Evolutionary conservation across 345 rosid species (phyloP).

Genomic region (Arabis hirsuta): DNA sequence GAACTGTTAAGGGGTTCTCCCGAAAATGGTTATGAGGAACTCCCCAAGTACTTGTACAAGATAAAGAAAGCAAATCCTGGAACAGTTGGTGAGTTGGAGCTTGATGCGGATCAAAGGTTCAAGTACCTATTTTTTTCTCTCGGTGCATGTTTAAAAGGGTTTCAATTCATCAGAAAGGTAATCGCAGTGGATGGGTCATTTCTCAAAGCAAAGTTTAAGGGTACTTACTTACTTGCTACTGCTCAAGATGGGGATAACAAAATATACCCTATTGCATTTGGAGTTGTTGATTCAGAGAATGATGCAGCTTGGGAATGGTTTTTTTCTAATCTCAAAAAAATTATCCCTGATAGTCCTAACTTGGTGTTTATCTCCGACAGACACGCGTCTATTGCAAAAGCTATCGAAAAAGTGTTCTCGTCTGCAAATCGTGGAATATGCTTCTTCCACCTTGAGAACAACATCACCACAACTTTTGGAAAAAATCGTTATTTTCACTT

Average conservation of each 20-base stretch:
- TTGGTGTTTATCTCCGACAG: constrained; percentile 4
- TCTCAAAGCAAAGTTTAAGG: background rate
- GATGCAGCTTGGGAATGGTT: constrained; percentile 1
- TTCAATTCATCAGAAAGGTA: background rate
- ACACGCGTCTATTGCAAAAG: background rate
- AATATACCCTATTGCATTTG: constrained; percentile 8
- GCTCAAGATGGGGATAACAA: background rate
- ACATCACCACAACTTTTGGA: background rate
- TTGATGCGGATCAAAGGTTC: background rate
- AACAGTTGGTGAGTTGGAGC: background rate
- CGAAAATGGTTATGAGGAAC: background rate
- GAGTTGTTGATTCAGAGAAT: background rate
- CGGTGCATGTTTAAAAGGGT: background rate
- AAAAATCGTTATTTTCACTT: background rate
- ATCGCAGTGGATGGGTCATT: background rate
- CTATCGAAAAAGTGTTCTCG: background rate
- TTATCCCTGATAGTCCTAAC: background rate
- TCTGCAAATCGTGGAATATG: constrained; percentile 5
- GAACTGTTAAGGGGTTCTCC: background rate
- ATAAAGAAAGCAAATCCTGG: constrained; percentile 5
- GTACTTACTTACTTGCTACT: background rate
- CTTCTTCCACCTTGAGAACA: constrained; percentile 7
- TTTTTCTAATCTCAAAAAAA: background rate
- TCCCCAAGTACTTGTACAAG: background rate
- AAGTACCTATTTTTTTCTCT: constrained; percentile 1